Evolutionary conservation across 495 filamentous ascomycete species (phyloP).

Genomic region (Trypethelium eluteriae): DNA sequence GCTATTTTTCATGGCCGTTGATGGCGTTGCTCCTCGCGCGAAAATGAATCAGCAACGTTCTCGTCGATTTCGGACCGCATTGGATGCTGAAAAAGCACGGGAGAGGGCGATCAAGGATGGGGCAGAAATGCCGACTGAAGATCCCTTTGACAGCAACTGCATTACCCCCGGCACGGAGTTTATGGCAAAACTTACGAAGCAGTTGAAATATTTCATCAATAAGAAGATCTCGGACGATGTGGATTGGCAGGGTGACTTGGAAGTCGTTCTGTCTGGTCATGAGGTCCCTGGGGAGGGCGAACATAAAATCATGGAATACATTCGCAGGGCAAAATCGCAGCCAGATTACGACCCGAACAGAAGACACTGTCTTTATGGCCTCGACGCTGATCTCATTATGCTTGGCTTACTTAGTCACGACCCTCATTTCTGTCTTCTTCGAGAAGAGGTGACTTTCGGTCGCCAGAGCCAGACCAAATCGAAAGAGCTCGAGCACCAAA

Average conservation of each 20-base stretch:
- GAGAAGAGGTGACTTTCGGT: constrained; percentile 97
- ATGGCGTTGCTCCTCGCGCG: constrained; percentile 92
- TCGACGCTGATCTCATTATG: constrained; percentile 99
- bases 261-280: constrained; percentile 93
- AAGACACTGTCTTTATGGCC: constrained; percentile 92
- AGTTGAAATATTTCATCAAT: constrained; percentile 96
- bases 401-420: constrained; percentile 93
- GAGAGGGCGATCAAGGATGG: constrained; percentile 86
- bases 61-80: constrained; percentile 85
- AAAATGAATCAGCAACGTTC: constrained; percentile 99
- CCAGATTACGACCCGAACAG: constrained; percentile 89
- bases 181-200: constrained; percentile 88
- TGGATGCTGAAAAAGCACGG: constrained; percentile 80
- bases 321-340: constrained; percentile 90
- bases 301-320: constrained; percentile 99
- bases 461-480: constrained; percentile 74
- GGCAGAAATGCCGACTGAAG: constrained; percentile 86
- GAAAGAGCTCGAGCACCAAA: constrained; percentile 96
- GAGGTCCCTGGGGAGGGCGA: constrained; percentile 99
- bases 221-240: constrained; percentile 96
- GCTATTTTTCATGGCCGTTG: constrained; percentile 98
- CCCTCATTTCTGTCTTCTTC: constrained; percentile 93
- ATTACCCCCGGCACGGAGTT: constrained; percentile 98
- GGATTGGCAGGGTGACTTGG: constrained; percentile 85
- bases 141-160: constrained; percentile 96